Conservation (phyloP, 2,329 filamentous ascomycete genomes). For the Zymoseptoria passerinii region DNA sequence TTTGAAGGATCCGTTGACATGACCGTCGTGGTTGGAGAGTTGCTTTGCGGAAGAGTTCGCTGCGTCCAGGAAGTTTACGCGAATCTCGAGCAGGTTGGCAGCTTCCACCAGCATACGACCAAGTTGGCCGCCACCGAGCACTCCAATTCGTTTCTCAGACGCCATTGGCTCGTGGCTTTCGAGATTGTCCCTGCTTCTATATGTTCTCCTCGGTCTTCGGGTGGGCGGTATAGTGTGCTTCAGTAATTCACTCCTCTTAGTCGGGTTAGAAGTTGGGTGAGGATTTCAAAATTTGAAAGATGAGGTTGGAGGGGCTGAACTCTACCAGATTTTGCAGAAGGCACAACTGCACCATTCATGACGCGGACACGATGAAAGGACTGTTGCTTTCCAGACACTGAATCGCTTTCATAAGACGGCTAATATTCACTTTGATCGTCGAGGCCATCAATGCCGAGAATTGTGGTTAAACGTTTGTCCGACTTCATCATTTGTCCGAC, state of each 20-base stretch:
- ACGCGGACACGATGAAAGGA: background rate
- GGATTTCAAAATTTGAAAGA: background rate
- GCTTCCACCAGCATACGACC: constrained; percentile 91
- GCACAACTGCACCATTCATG: background rate
- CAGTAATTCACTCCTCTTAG: background rate
- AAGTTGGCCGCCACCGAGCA: constrained; percentile 49
- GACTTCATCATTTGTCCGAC: no score
- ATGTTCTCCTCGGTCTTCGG: background rate
- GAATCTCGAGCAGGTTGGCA: constrained; percentile 69
- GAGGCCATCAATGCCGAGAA: background rate
- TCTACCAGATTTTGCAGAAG: background rate
- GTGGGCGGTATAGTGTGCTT: background rate
- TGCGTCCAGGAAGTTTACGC: constrained; percentile 70
- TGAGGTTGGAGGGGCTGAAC: background rate
- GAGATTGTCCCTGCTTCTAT: background rate
- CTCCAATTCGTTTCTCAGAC: constrained; percentile 27
- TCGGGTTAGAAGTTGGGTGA: background rate
- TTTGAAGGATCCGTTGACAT: constrained; percentile 83
- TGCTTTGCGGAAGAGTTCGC: constrained; percentile 75
- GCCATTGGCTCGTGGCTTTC: constrained; percentile 8
- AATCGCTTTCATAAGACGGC: background rate
- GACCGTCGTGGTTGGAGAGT: constrained; percentile 63
- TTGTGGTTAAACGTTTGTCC: no score
- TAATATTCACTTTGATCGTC: background rate
- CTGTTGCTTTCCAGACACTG: no score